These are phyloP conservation scores for Epichloe elymi DNA, from an alignment of 2,329 filamentous ascomycete genomes.

Conservation along the genomic window DNA sequence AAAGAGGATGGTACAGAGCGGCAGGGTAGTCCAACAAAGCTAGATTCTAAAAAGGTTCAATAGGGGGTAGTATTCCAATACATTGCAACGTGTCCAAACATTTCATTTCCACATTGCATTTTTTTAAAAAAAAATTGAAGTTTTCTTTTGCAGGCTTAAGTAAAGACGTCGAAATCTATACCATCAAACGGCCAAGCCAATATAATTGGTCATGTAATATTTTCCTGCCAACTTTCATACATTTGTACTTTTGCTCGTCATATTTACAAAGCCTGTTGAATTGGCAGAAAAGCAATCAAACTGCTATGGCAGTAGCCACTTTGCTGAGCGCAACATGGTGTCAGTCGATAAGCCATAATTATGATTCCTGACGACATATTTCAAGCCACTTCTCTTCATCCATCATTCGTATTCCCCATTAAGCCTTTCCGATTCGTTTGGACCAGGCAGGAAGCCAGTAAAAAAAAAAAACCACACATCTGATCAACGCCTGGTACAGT, in stretches of 20 bases:
- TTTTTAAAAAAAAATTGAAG: background rate
- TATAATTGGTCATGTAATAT: background rate
- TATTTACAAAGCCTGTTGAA: constrained; percentile 8
- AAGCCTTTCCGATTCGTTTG: constrained; percentile 1
- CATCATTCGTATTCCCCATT: constrained; percentile 3
- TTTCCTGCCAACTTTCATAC: background rate
- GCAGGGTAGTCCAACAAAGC: constrained; percentile 31
- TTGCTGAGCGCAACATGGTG: constrained; percentile 11
- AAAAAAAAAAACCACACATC: background rate
- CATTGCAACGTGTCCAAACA: background rate
- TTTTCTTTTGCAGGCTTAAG: background rate
- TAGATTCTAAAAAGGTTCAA: constrained; percentile 36
- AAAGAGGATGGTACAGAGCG: constrained; percentile 53
- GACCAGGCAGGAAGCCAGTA: background rate
- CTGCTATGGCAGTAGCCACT: constrained; percentile 3
- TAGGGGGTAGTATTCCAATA: constrained; percentile 11
- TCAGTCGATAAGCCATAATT: constrained; percentile 10
- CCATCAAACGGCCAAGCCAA: background rate
- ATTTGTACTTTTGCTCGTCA: constrained; percentile 4
- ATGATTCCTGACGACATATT: constrained; percentile 3
- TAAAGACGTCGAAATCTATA: background rate
- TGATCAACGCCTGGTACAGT: constrained; percentile 16
- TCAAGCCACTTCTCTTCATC: background rate
- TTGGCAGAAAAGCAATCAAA: background rate
- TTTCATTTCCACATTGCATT: background rate